phyloP scores from a whole-genome alignment of 2,329 filamentous ascomycete genomes.

The Epichloe brachyelytri region DNA sequence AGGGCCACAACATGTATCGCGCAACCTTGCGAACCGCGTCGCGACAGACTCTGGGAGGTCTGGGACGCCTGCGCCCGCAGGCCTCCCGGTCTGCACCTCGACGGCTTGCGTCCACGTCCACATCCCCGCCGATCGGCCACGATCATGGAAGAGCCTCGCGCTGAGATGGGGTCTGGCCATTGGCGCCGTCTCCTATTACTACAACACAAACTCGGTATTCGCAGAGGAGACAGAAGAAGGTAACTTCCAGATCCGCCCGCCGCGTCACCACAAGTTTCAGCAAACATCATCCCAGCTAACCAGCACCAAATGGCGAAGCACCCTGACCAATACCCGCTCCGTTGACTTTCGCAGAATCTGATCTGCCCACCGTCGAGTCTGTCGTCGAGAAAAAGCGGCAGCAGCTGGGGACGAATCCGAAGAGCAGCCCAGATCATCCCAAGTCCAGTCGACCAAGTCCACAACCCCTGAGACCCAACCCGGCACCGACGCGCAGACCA shows the following conservation, averaged over 20 bases:
- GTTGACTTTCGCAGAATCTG: slow-evolving; percentile 40
- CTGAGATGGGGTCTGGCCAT: slow-evolving; percentile 63
- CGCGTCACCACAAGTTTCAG: too few species aligned
- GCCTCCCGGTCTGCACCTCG: slow-evolving; percentile 27
- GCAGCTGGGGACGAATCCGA: slow-evolving; percentile 25
- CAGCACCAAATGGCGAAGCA: neutral
- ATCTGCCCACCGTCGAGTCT: slow-evolving; percentile 52
- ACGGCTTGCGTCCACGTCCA: slow-evolving; percentile 40
- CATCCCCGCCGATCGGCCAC: slow-evolving; percentile 47
- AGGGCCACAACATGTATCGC: slow-evolving; percentile 34
- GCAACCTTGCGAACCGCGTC: slow-evolving; percentile 35
- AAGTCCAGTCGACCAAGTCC: slow-evolving; percentile 8
- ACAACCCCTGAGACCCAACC: slow-evolving; percentile 12
- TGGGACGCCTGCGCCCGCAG: slow-evolving; percentile 26
- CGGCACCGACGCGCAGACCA: slow-evolving; percentile 14
- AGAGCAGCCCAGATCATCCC: slow-evolving; percentile 12
- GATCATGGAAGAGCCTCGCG: slow-evolving; percentile 70
- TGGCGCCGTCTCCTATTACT: slow-evolving; percentile 69
- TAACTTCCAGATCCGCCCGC: neutral
- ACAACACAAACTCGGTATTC: slow-evolving; percentile 81
- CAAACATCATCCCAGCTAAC: neutral
- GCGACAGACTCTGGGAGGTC: slow-evolving; percentile 27
- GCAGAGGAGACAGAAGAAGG: slow-evolving; percentile 57
- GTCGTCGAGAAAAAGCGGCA: slow-evolving; percentile 51
- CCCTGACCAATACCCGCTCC: slow-evolving; percentile 25